Base-by-base conservation (phyloP, 2,329 filamentous ascomycete genomes). In the Talaromyces sp. region DNA sequence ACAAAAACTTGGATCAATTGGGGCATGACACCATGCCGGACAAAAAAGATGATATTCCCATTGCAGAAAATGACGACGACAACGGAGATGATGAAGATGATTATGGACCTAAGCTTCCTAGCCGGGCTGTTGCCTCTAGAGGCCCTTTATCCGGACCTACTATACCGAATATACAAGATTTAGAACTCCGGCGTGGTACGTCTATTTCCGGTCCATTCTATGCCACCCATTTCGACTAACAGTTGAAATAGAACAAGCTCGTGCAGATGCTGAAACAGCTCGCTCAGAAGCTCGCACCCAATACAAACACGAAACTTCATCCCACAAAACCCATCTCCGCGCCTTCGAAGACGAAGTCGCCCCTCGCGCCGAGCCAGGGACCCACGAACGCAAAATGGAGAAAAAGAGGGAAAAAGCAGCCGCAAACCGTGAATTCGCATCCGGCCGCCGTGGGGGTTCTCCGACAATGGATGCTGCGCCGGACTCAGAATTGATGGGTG, bases 341-440 rank as follows among this genome's bases (percentile, higher is more conserved):
- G 70, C 74, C 10, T 67, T 79, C 40, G 69, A 79, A 71, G 92
- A 97, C 15, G 93, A 97, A 69, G 80, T 97, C 0, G 87, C 84
- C 0, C 93, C 94, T 0, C 91, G 92, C 11, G 92, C 94, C 0
- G 92, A 95, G 67, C 81, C 93, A 0, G 93, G 93, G 0, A 91
- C 91, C 0, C 88, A 89, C 54, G 94, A 97, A 79, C 88, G 94
- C 11, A 86, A 88, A 72, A 83, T 98, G 0, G 94, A 99, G 80
- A 97, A 97, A 84, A 89, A 89, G 69, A 85, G 85, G 38, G 90
- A 91, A 68, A 82, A 86, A 5, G 90, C 90, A 34, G 88, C 89
- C 6, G 87, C 89, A 69, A 89, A 96, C 81, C 86, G 88, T 29
- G 85, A 86, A 11, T 97, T 96, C 73, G 81, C 22, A 88, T 85